Evolutionary conservation across 108 stramenopile genomes (phyloP).

Genomic region (Stephanodiscus triporus): DNA sequence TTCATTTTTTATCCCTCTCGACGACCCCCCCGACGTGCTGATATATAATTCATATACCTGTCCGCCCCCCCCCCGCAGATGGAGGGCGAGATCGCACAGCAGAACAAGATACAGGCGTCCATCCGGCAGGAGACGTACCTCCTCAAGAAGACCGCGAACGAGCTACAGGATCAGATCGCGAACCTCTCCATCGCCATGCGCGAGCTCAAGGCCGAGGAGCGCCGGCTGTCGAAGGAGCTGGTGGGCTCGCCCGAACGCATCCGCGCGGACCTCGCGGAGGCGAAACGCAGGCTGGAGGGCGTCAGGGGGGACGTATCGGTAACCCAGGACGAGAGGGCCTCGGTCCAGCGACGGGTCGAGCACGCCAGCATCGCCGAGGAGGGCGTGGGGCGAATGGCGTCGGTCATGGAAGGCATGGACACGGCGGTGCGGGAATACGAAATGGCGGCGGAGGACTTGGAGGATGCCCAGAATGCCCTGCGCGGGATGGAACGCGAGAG

Average conservation of each 20-base stretch:
- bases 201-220: conserved; percentile 73
- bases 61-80: conserved; percentile 32
- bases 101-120: conserved; percentile 80
- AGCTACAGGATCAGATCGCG: conserved; percentile 80
- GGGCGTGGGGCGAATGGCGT: conserved; percentile 23
- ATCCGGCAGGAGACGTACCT: conserved; percentile 76
- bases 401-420: conserved; percentile 34
- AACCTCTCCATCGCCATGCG: conserved; percentile 71
- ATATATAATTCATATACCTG: too few species aligned
- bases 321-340: conserved; percentile 51
- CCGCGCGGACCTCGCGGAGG: conserved; percentile 33
- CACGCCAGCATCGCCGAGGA: conserved; percentile 34
- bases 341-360: conserved; percentile 36
- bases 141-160: conserved; percentile 80
- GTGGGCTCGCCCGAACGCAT: conserved; percentile 77
- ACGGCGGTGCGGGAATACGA: conserved; percentile 33
- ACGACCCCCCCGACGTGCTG: too few species aligned
- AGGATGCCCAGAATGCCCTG: conserved; percentile 43
- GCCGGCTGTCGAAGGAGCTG: conserved; percentile 62
- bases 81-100: conserved; percentile 76
- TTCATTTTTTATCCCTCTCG: background rate
- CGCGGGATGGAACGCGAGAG: conserved; percentile 35
- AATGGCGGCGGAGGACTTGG: conserved; percentile 34
- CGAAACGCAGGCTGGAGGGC: conserved; percentile 39
- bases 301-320: conserved; percentile 40